Evolutionary conservation across 1,139 yeast species (phyloP).

Genomic region (Candida tetrigidarum): DNA sequence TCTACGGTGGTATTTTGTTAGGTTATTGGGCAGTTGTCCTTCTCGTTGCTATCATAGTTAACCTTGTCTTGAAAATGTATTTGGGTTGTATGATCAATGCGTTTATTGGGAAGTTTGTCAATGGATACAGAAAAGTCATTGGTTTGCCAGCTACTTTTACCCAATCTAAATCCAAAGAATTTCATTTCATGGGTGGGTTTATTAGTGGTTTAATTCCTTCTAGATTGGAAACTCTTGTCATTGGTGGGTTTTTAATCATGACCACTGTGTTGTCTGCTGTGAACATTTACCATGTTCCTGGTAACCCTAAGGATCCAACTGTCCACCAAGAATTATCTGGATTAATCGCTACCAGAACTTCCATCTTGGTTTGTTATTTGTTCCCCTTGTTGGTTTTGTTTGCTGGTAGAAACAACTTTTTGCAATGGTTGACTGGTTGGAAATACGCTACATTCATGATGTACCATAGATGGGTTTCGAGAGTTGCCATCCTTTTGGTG

Average conservation of each 20-base stretch:
- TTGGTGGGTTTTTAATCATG: constrained; percentile 48
- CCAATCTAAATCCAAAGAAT: constrained; percentile 24
- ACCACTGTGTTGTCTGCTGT: constrained; percentile 40
- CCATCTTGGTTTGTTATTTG: constrained; percentile 27
- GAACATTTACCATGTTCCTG: constrained; percentile 22
- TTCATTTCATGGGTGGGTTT: constrained; percentile 22
- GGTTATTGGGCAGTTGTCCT: constrained; percentile 55
- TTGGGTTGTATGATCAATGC: constrained; percentile 31
- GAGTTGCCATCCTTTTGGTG: constrained; percentile 26
- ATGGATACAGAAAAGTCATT: constrained; percentile 28
- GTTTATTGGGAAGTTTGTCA: constrained; percentile 14
- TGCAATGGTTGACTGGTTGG: constrained; percentile 37
- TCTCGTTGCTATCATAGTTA: constrained; percentile 39
- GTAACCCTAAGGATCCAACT: constrained; percentile 26
- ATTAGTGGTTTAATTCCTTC: constrained; percentile 26
- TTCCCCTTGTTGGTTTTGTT: constrained; percentile 31
- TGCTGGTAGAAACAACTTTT: constrained; percentile 37
- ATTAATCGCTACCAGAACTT: constrained; percentile 33
- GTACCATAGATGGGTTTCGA: constrained; percentile 36
- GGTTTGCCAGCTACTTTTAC: constrained; percentile 32
- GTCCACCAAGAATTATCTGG: constrained; percentile 17
- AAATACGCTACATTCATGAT: constrained; percentile 31
- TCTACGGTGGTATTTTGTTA: constrained; percentile 49
- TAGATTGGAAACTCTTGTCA: constrained; percentile 28
- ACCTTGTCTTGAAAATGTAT: constrained; percentile 38